Evolutionary conservation across 1,284 basidiomycete genomes (phyloP), one percentile per base, ranked within the genome.

Genomic region (Athelia psychrophila): DNA sequence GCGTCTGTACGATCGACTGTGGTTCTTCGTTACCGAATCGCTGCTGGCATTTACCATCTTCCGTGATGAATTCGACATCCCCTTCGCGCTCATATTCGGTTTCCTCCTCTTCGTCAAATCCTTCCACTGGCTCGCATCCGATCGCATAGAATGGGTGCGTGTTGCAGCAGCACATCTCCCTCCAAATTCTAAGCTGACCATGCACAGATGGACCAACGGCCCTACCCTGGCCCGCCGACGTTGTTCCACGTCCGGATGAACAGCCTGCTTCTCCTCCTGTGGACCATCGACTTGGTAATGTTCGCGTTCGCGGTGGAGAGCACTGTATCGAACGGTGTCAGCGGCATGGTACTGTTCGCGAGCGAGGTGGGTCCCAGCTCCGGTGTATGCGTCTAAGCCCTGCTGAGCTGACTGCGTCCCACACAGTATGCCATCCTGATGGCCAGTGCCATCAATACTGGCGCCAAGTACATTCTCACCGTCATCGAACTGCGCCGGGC

Each of bases 1-100:
- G 93, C 89, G 95, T 44, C 77, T 99, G 1, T 97, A 97, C 69
- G 96, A 99, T 66, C 81, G 93, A 55, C 80, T 93, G 42, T 98
- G 97, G 96, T 95, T 96, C 74, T 97, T 97, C 69, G 83, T 98
- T 51, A 98, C 95, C 1, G 96, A 99, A 68, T 95, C 93, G 5
- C 77, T 99, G 36, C 76, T 99, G 46, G 96, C 96, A 2, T 90
- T 98, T 65, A 96, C 96, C 25, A 98, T 98, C 61, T 99, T 99
- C 73, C 81, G 95, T 52, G 91, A 95, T 67, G 91, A 94, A 68
- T 93, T 95, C 67, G 91, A 97, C 68, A 83, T 89, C n/a, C 84
- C 87, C 1, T 98, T 98, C 66, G 88, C 88, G 33, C 74, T 95
- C 58, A 91, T 98, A 81, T 98, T 98, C 65, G 88, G 91, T 18